Evolutionary conservation across 2,329 filamentous ascomycete species (phyloP).

Genomic region (Cladosporium sp.): DNA sequence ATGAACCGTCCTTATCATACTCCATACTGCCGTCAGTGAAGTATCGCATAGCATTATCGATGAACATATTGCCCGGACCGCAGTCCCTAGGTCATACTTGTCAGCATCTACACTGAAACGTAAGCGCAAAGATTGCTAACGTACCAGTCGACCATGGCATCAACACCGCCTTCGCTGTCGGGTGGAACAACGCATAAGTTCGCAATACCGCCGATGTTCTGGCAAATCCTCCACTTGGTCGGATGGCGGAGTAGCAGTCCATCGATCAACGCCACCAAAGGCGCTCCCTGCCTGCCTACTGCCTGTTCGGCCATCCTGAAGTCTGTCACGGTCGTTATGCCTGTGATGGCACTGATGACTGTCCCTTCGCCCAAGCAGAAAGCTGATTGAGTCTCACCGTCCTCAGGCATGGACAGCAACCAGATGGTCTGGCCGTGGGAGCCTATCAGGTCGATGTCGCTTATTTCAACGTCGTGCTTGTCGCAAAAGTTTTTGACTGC

Average conservation of each 20-base stretch:
- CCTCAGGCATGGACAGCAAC: slow-evolving; percentile 48
- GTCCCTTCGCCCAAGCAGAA: slow-evolving; percentile 54
- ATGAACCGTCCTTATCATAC: slow-evolving; percentile 22
- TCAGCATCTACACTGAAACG: neutral
- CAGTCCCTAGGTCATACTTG: slow-evolving; percentile 13
- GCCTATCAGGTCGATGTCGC: slow-evolving; percentile 50
- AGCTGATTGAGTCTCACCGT: slow-evolving; percentile 42
- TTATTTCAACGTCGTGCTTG: slow-evolving; percentile 40
- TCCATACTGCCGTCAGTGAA: slow-evolving; percentile 21
- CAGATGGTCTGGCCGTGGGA: slow-evolving; percentile 56
- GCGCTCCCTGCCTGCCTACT: slow-evolving; percentile 48
- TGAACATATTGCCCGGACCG: slow-evolving; percentile 25
- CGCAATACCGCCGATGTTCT: slow-evolving; percentile 24
- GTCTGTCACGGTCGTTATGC: slow-evolving; percentile 54
- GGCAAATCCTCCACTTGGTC: slow-evolving; percentile 21
- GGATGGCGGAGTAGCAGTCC: slow-evolving; percentile 42
- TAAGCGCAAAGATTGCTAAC: neutral
- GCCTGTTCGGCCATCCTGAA: slow-evolving; percentile 53
- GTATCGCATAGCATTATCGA: slow-evolving; percentile 22
- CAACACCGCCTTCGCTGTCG: slow-evolving; percentile 13
- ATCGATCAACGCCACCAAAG: slow-evolving; percentile 55
- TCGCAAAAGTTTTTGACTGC: slow-evolving; percentile 48
- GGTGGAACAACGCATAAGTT: slow-evolving; percentile 25
- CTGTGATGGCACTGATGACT: slow-evolving; percentile 49
- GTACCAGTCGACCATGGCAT: slow-evolving; percentile 11